These are phyloP conservation scores for Penicillium cinerascens DNA, from an alignment of 495 filamentous ascomycete species.

Conservation along the genomic window DNA sequence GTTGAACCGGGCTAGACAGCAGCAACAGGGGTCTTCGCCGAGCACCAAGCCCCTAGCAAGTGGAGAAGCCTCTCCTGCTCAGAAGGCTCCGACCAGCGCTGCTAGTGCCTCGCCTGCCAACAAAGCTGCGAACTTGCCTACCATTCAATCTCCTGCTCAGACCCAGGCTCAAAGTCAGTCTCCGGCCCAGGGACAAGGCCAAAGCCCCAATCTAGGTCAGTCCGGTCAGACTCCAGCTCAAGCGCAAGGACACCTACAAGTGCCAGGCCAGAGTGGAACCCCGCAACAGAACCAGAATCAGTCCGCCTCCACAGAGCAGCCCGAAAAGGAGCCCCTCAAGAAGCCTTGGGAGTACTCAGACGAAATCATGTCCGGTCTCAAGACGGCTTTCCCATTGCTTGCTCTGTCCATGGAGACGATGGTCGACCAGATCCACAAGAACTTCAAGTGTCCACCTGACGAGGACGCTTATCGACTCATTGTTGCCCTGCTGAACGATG, in stretches of 20 bases:
- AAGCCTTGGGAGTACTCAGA: conserved; percentile 95
- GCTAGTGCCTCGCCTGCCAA: conserved; percentile 29
- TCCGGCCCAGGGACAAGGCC: conserved; percentile 15
- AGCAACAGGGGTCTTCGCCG: conserved; percentile 43
- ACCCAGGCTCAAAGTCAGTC: neutral
- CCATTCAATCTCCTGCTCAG: conserved; percentile 29
- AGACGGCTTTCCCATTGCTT: conserved; percentile 93
- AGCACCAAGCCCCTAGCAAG: conserved; percentile 52
- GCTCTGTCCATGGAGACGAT: conserved; percentile 98
- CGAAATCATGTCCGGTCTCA: conserved; percentile 88
- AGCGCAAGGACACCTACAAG: conserved; percentile 36
- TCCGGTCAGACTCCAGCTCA: conserved; percentile 26
- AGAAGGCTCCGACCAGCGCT: conserved; percentile 38
- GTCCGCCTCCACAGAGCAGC: conserved; percentile 15
- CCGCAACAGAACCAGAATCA: conserved; percentile 30
- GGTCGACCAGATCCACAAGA: conserved; percentile 96
- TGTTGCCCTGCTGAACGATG: conserved; percentile 93
- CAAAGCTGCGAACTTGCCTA: conserved; percentile 33
- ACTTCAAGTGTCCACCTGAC: conserved; percentile 97
- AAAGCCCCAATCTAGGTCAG: conserved; percentile 26
- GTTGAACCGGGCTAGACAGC: conserved; percentile 39
- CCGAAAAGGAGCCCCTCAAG: conserved; percentile 52
- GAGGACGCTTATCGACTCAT: conserved; percentile 99
- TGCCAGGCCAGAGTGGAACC: conserved; percentile 37
- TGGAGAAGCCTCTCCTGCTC: conserved; percentile 41